phyloP scores from a whole-genome alignment of 139 green algal genomes.

The Coelastrella sp. region DNA sequence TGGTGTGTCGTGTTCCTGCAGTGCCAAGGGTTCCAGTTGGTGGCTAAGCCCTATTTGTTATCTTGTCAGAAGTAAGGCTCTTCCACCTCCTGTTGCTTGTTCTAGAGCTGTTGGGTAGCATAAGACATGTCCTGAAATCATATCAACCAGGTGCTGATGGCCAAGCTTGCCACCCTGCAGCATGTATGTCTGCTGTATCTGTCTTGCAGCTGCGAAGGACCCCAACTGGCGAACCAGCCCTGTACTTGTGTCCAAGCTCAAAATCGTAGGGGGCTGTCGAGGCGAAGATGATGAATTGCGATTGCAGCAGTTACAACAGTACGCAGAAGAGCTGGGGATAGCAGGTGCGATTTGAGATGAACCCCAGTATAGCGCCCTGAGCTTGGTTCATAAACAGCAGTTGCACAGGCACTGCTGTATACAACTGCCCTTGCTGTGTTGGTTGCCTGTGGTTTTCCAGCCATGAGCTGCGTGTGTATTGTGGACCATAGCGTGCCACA shows the following conservation, averaged over 20 bases:
- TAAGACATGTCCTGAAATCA: neutral
- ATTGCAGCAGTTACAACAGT: slow-evolving; percentile 68
- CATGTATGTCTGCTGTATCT: neutral
- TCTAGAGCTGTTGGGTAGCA: neutral
- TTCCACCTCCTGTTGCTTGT: too few species aligned
- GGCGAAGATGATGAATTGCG: slow-evolving; percentile 70
- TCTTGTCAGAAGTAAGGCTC: too few species aligned
- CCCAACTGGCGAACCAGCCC: slow-evolving; percentile 45
- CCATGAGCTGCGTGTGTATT: too few species aligned
- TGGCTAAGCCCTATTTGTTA: too few species aligned
- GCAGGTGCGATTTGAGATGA: neutral
- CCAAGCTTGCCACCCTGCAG: neutral
- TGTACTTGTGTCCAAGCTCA: slow-evolving; percentile 74
- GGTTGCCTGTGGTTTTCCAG: too few species aligned
- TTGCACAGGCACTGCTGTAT: too few species aligned
- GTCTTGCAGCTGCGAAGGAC: slow-evolving; percentile 26
- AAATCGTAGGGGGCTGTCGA: slow-evolving; percentile 84
- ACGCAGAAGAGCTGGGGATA: slow-evolving; percentile 60
- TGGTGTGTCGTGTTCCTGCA: too few species aligned
- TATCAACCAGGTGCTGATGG: neutral
- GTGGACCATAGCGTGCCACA: too few species aligned
- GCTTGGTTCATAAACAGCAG: too few species aligned
- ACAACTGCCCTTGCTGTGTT: neutral
- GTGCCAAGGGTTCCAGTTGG: too few species aligned
- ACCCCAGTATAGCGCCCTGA: too few species aligned